Base-by-base conservation (phyloP, 208 protist genomes). In the Trichomonas gallinae region DNA sequence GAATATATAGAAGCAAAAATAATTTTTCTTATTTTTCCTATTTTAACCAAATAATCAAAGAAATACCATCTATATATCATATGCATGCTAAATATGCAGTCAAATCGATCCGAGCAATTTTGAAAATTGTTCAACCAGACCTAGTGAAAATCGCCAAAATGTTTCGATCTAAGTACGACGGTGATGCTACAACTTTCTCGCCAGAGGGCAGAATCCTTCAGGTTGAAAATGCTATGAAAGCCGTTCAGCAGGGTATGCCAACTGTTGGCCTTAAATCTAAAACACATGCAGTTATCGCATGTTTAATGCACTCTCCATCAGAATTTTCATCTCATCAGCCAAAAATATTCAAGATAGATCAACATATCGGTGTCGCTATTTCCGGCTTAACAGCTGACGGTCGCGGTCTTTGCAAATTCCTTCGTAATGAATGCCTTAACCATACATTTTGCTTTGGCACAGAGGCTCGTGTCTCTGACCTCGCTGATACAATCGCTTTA, bases 211-310 rank as follows among this genome's bases (percentile, higher is more conserved):
- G 97, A 40, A 96, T 98, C n/a, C 97, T 97, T 96, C 97, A 98
- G 97, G 96, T 99, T 36, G 99, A 99, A 97, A 99, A 99, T 97
- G 99, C 99, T 31, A 99, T 99, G 98, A 99, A 99, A 97, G 99
- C 99, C 0, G 99, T 99, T 0, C 99, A 99, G 97, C 99, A 99
- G 97, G 99, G 99, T 82, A 99, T 98, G 49, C 98, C 99, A 34
- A 98, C 98, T 0, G 99, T 99, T 15, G 99, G 99, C 26, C 97
- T 99, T n/a, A 99, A 99, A 97, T 98, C 98, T 21, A 98, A 98
- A 58, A 98, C 98, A 46, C 98, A 98, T 97, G 99, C 98, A 31
- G 99, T 99, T 36, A 96, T 99, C 0, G 98, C 98, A 0, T 98
- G 98, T 6, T 97, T 99, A 17, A 99, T 99, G 97, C 97, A 98